Evolutionary conservation across 768 basidiomycete genomes (phyloP).

Genomic region (Rhizopogon vinicolor): DNA sequence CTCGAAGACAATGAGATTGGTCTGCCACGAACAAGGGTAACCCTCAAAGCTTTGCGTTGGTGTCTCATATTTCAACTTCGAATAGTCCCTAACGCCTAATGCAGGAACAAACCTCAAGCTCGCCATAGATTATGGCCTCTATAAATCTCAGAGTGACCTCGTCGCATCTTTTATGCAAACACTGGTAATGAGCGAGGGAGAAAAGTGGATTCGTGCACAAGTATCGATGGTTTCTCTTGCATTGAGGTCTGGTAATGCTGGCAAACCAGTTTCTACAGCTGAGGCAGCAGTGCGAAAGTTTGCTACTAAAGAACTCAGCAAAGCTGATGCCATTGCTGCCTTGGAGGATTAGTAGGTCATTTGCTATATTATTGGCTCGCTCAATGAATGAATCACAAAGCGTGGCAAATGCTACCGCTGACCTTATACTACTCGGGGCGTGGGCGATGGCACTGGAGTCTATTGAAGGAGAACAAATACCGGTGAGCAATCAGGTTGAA

Average conservation of each 20-base stretch:
- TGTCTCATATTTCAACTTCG: conserved; percentile 66
- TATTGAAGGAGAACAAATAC: conserved; percentile 62
- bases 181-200: conserved; percentile 94
- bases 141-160: conserved; percentile 76
- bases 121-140: conserved; percentile 85
- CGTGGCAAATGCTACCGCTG: conserved; percentile 85
- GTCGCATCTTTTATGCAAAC: conserved; percentile 94
- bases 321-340: conserved; percentile 71
- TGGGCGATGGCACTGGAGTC: conserved; percentile 66
- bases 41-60: conserved; percentile 78
- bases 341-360: conserved; percentile 83
- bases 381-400: conserved; percentile 31
- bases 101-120: conserved; percentile 81
- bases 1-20: conserved; percentile 76
- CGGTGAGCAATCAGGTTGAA: conserved; percentile 43
- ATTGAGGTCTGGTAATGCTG: conserved; percentile 59
- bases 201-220: conserved; percentile 79
- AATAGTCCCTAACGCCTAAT: conserved; percentile 34
- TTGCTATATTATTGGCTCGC: background rate
- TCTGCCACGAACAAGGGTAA: conserved; percentile 59
- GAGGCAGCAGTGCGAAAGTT: conserved; percentile 77
- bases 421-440: conserved; percentile 76
- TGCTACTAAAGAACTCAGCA: conserved; percentile 81
- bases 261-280: conserved; percentile 73
- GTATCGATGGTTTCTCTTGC: conserved; percentile 65